These are phyloP conservation scores for Cadophora sp. DNA, from an alignment of 2,329 filamentous ascomycete genomes.

Conservation along the genomic window DNA sequence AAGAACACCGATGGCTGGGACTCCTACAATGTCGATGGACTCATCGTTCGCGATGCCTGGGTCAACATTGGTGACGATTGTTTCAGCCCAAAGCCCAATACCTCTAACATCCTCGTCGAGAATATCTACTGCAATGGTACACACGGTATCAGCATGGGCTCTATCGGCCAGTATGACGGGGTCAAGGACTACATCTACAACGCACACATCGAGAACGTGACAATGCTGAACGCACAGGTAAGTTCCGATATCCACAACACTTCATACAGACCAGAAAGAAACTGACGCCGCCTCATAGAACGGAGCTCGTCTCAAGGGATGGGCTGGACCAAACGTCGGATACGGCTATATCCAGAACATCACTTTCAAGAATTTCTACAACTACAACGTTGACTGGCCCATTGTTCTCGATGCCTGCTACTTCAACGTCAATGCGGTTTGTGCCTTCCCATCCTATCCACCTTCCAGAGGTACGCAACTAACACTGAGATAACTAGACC, in stretches of 20 bases:
- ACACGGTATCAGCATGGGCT: slow-evolving; percentile 63
- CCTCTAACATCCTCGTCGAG: slow-evolving; percentile 61
- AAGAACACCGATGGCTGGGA: slow-evolving; percentile 71
- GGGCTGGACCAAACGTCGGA: slow-evolving; percentile 63
- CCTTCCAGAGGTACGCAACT: background rate
- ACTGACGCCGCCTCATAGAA: too few relatives aligned
- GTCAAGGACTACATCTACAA: slow-evolving; percentile 62
- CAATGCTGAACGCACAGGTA: slow-evolving; percentile 57
- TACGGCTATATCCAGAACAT: slow-evolving; percentile 68
- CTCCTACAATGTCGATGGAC: slow-evolving; percentile 60
- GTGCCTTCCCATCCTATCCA: background rate
- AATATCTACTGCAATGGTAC: slow-evolving; percentile 67
- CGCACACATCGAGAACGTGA: slow-evolving; percentile 65
- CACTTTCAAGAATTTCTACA: slow-evolving; percentile 66
- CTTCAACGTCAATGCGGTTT: slow-evolving; percentile 56
- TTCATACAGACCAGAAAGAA: too few relatives aligned
- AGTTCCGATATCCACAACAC: background rate
- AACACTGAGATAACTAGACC: slow-evolving; percentile 34
- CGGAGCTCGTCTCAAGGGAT: slow-evolving; percentile 65
- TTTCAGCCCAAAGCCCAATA: slow-evolving; percentile 66
- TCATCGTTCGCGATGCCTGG: slow-evolving; percentile 57
- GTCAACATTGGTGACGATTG: slow-evolving; percentile 66
- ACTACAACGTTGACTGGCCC: slow-evolving; percentile 63
- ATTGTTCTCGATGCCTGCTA: slow-evolving; percentile 68
- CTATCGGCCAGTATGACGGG: slow-evolving; percentile 62